Conservation (phyloP, 495 filamentous ascomycete species). For the Penicillium steckii region DNA sequence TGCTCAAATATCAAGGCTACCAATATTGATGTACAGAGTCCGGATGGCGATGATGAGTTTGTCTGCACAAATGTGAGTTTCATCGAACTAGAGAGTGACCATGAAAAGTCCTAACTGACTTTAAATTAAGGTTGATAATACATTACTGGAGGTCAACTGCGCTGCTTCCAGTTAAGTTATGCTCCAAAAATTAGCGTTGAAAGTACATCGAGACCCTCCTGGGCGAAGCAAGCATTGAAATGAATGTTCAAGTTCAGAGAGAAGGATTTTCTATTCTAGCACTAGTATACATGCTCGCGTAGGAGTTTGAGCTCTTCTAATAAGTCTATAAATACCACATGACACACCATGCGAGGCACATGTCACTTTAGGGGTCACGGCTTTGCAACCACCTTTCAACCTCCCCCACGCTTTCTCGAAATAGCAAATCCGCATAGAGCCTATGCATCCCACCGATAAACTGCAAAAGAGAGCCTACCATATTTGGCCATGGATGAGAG, state of each 20-base stretch:
- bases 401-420: neutral
- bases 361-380: neutral
- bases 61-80: conserved; percentile 54
- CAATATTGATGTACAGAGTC: conserved; percentile 52
- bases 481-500: neutral
- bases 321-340: neutral
- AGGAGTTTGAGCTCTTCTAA: no score
- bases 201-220: no score
- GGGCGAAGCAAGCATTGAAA: no score
- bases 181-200: neutral
- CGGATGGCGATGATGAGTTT: conserved; percentile 46
- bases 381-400: neutral
- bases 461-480: neutral
- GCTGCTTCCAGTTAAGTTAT: conserved; percentile 1
- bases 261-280: no score
- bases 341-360: neutral
- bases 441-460: neutral
- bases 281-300: no score
- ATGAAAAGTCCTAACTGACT: no score
- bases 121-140: conserved; percentile 31
- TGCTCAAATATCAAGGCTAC: conserved; percentile 54
- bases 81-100: no score
- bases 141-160: conserved; percentile 45
- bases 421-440: neutral
- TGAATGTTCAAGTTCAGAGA: no score